These are phyloP conservation scores for Coriaria nepalensis DNA, from an alignment of 306 rosid species.

Conservation along the genomic window DNA sequence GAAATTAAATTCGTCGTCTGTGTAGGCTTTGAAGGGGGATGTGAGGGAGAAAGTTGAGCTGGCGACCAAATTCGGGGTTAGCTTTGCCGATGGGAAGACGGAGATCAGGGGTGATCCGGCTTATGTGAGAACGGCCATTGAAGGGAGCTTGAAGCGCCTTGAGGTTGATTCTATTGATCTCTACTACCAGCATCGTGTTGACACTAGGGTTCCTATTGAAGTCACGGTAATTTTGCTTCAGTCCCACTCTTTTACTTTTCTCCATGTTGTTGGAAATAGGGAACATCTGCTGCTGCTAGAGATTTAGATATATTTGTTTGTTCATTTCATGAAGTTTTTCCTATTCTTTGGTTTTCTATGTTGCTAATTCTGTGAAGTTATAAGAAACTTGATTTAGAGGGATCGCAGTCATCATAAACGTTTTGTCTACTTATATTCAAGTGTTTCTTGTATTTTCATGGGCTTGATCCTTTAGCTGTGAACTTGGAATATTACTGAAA, in stretches of 20 bases:
- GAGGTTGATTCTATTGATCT: slow-evolving; percentile 46
- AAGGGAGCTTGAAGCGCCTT: slow-evolving; percentile 54
- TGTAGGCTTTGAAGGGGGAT: slow-evolving; percentile 32
- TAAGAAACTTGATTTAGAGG: too few species aligned
- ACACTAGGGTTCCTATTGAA: slow-evolving; percentile 57
- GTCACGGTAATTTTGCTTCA: slow-evolving; percentile 33
- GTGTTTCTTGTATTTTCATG: too few species aligned
- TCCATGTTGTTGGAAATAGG: not conserved
- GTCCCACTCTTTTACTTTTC: not conserved
- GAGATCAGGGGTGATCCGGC: slow-evolving; percentile 45
- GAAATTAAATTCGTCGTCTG: not conserved
- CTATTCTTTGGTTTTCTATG: too few species aligned
- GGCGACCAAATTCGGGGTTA: slow-evolving; percentile 48
- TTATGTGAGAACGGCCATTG: slow-evolving; percentile 55
- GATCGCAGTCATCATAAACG: too few species aligned
- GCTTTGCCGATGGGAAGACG: slow-evolving; percentile 3
- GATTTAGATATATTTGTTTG: too few species aligned
- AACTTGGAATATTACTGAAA: too few species aligned
- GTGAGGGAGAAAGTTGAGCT: slow-evolving; percentile 32
- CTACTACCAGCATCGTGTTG: slow-evolving; percentile 62
- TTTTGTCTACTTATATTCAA: too few species aligned
- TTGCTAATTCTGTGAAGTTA: too few species aligned
- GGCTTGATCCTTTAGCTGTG: too few species aligned
- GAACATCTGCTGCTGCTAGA: not conserved
- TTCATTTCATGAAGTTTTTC: too few species aligned